Evolutionary conservation across 208 protist genomes (phyloP), one percentile per base, ranked within the genome.

Genomic region (Wallacemonas collosoma): DNA sequence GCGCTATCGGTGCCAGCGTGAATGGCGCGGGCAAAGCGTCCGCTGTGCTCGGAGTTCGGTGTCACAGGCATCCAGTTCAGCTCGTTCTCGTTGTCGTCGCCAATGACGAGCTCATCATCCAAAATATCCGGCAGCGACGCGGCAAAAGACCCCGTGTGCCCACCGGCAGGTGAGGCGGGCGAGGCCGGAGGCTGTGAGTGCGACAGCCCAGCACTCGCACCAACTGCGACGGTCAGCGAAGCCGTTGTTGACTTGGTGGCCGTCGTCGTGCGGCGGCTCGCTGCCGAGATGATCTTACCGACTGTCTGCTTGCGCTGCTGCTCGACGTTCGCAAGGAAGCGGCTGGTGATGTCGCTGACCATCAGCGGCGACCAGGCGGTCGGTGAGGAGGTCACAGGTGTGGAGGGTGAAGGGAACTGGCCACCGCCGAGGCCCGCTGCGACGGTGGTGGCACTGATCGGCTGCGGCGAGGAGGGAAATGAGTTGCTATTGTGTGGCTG

Each of bases 241-340:
- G 41, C n/a, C 36, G 50, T 54, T 82, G 51, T n/a, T 77, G 54
- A 41, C 26, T 41, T n/a, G 68, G n/a, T 40, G 57, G 4, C 50
- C 26, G n/a, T 60, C 39, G 48, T 57, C 73, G 40, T 63, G 58
- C 2, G 57, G 71, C 40, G 63, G 48, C 41, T 72, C 87, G 85
- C 56, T 80, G 47, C 45, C 47, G 86, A 81, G 14, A 96, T 40
- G 26, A 96, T 63, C 44, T 83, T 80, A 69, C 89, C 87, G 60
- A 87, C 79, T 15, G 72, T 85, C 61, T 91, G 82, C 61, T 80
- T 72, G 48, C 86, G 81, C 68, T 88, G 76, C 50, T 84, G 74
- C 47, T 87, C 58, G 39, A 94, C 87, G 53, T 70, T 83, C 17
- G 85, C 82, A 15, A 96, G 78, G 61, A 96, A 94, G n/a, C 73